Conservation (phyloP, 176 grass and related monocot genomes). For the Avena sativa region DNA sequence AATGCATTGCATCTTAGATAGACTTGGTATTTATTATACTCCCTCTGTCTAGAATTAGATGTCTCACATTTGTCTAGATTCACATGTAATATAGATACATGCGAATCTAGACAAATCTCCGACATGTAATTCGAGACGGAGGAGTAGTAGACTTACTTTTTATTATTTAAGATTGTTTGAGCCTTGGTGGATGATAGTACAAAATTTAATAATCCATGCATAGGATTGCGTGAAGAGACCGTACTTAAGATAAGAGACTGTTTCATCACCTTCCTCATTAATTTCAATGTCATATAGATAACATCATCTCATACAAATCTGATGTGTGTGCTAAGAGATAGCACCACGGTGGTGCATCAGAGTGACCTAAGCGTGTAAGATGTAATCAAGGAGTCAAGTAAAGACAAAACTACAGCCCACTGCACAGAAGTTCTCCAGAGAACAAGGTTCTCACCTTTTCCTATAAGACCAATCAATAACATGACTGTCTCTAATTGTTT, state of each 20-base stretch:
- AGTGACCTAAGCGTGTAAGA: conserved; percentile 35
- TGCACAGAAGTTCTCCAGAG: conserved; percentile 56
- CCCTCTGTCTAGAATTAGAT: no score
- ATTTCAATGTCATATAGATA: no score
- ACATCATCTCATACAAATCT: no score
- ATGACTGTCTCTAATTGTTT: conserved; percentile 21
- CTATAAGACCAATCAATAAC: conserved; percentile 49
- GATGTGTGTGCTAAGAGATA: no score
- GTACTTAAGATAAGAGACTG: neutral
- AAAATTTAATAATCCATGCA: neutral
- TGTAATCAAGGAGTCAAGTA: conserved; percentile 45
- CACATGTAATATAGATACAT: no score
- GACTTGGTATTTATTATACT: neutral
- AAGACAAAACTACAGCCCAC: conserved; percentile 46
- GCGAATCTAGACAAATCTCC: no score
- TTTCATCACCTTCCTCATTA: neutral
- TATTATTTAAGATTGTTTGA: neutral
- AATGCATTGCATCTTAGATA: neutral
- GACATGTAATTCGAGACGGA: no score
- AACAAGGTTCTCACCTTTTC: conserved; percentile 67
- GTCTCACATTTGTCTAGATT: no score
- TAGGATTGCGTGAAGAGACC: neutral
- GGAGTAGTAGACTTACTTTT: neutral
- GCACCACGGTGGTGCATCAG: no score
- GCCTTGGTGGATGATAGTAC: neutral